Conservation (phyloP, 129 eudicot species). For the Centella asiatica region DNA sequence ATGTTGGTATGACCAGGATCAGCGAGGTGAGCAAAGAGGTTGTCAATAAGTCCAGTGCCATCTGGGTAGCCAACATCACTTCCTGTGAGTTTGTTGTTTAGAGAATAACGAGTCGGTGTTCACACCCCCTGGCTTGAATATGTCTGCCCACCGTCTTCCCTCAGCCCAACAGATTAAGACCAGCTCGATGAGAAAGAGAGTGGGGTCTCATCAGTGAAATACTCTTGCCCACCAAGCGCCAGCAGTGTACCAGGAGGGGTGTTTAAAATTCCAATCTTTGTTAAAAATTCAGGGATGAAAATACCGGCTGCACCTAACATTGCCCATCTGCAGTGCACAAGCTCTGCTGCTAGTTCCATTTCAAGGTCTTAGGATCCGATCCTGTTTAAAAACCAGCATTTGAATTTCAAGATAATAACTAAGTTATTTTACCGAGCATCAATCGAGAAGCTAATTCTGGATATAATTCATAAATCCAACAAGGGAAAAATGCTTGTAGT, state of each 20-base stretch:
- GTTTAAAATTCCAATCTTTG: conserved; percentile 91
- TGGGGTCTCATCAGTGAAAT: conserved; percentile 76
- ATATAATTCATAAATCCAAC: not conserved
- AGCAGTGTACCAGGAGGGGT: conserved; percentile 99
- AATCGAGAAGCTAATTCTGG: not conserved
- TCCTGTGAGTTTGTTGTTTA: conserved; percentile 96
- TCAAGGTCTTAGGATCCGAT: conserved; percentile 94
- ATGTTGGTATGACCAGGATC: conserved; percentile 99
- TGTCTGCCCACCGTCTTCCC: conserved; percentile 99
- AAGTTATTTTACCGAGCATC: not conserved
- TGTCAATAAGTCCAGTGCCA: conserved; percentile 95
- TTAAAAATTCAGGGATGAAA: conserved; percentile 94
- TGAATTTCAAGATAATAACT: not conserved
- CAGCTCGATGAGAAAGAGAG: conserved; percentile 69
- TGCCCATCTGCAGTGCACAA: conserved; percentile 99
- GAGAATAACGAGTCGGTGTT: conserved; percentile 99
- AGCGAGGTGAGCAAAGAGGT: conserved; percentile 96
- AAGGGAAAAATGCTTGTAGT: no score
- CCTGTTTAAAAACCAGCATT: conserved; percentile 29
- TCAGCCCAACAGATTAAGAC: conserved; percentile 97
- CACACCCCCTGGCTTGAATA: conserved; percentile 84
- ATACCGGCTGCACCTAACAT: conserved; percentile 99
- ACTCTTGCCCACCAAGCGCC: conserved; percentile 76
- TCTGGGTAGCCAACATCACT: conserved; percentile 99
- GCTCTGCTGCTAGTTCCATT: conserved; percentile 85